Base-by-base conservation (phyloP, 805 yeast species). In the Starmerella sp. region DNA sequence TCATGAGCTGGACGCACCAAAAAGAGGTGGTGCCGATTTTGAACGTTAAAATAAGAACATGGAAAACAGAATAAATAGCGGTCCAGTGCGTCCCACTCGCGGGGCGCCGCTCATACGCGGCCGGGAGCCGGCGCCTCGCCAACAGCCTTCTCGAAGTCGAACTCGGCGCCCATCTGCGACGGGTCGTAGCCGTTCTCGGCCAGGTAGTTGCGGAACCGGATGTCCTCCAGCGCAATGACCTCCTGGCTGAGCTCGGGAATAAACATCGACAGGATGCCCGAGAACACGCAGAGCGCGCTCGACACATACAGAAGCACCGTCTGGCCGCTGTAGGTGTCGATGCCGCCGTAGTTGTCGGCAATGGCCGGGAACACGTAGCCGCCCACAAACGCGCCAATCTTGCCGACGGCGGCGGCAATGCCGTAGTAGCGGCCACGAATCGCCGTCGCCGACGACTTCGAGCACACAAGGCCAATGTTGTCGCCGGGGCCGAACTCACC, bases 401-500 rank as follows among this genome's bases (percentile, higher is more conserved):
- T 90, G 65, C 96, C 97, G 53, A 82, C 63, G 30, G 96, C 96
- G 54, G 97, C 96, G 45, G 95, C 91, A 62, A 88, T 75, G 64
- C 93, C 93, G 67, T 90, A 90, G 71, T 84, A 86, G 64, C 85
- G 85, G 56, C 96, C 97, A 73, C 97, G 82, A 54, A 89, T 78
- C 28, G 95, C 82, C 9, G 96, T 83, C 46, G 96, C 84, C 48
- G 83, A 77, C 6, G 95, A 84, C 71, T 89, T 89, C 43, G 95
- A 78, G 22, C 95, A 95, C 59, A 90, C 75, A 54, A 86, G 72
- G 62, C 97, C 97, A 68, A 86, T 84, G 71, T 86, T 87, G 71
- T 89, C 87, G 72, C 97, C 97, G 13, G 95, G 90, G 34, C 96
- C 95, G 69, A 90, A 85, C 70, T 91, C 97, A 65, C 97, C 97